Evolutionary conservation across 352 stramenopile genomes (phyloP).

Genomic region (Vaucheria bursata): DNA sequence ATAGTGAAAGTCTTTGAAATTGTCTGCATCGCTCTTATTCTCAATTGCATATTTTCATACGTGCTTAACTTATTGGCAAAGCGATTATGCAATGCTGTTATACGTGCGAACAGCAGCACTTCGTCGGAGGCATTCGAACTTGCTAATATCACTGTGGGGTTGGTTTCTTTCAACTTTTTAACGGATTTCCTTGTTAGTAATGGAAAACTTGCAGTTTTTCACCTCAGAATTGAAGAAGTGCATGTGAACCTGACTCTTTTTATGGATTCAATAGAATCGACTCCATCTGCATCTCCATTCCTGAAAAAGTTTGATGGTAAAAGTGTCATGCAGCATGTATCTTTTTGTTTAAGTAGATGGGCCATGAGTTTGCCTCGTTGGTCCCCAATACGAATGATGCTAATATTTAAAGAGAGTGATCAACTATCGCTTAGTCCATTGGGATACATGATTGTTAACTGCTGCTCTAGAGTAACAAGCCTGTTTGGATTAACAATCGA

Average conservation of each 20-base stretch:
- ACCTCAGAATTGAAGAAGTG: neutral
- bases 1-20: no score
- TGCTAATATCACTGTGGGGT: neutral
- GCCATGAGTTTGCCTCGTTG: no score
- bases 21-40: neutral
- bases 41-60: neutral
- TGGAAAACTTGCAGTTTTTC: neutral
- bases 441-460: neutral
- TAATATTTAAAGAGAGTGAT: no score
- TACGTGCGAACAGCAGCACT: neutral
- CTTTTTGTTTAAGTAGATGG: neutral
- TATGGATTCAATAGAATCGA: neutral
- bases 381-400: neutral
- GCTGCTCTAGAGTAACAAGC: no score
- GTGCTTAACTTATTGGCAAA: neutral
- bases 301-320: neutral
- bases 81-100: neutral
- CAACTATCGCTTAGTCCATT: neutral
- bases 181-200: neutral
- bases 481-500: neutral
- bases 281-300: neutral
- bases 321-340: neutral
- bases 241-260: neutral
- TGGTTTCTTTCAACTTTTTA: neutral
- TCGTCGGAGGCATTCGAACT: neutral